phyloP scores from a whole-genome alignment of 495 filamentous ascomycete species.

The Penicillium canescens region DNA sequence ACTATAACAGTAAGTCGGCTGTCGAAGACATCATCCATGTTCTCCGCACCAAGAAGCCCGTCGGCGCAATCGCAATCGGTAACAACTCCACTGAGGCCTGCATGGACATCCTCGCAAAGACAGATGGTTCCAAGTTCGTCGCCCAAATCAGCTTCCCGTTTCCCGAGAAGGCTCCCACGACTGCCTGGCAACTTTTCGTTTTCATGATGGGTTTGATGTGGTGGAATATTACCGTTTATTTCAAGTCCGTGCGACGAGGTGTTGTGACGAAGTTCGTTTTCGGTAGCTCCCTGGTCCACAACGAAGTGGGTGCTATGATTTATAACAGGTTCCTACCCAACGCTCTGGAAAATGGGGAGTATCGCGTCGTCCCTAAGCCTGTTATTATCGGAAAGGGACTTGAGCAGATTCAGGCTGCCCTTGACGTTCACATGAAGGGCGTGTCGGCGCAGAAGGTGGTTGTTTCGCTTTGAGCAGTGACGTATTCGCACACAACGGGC shows the following conservation, averaged over 20 bases:
- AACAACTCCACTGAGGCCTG: constrained; percentile 7
- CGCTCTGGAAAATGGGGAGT: constrained; percentile 24
- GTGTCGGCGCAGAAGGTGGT: constrained; percentile 38
- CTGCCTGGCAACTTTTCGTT: background rate
- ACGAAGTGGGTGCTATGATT: constrained; percentile 25
- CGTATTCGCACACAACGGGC: too few relatives aligned
- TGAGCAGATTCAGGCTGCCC: constrained; percentile 32
- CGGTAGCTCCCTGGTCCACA: constrained; percentile 18
- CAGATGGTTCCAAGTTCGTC: constrained; percentile 17
- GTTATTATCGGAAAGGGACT: constrained; percentile 35
- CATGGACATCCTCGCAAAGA: constrained; percentile 14
- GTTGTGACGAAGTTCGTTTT: constrained; percentile 18
- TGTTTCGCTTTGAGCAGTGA: constrained; percentile 6
- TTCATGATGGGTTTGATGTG: background rate
- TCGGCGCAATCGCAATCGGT: constrained; percentile 9
- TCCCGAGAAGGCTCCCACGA: background rate
- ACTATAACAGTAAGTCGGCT: constrained; percentile 49
- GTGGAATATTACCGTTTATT: background rate
- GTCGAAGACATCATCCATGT: constrained; percentile 25
- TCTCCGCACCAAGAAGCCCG: constrained; percentile 3
- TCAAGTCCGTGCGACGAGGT: constrained; percentile 4
- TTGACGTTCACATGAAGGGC: constrained; percentile 32
- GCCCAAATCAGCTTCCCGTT: constrained; percentile 10
- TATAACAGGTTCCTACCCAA: constrained; percentile 33
- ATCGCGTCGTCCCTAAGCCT: constrained; percentile 30